Evolutionary conservation across 495 filamentous ascomycete genomes (phyloP).

Genomic region (Endocarpon pusillum): DNA sequence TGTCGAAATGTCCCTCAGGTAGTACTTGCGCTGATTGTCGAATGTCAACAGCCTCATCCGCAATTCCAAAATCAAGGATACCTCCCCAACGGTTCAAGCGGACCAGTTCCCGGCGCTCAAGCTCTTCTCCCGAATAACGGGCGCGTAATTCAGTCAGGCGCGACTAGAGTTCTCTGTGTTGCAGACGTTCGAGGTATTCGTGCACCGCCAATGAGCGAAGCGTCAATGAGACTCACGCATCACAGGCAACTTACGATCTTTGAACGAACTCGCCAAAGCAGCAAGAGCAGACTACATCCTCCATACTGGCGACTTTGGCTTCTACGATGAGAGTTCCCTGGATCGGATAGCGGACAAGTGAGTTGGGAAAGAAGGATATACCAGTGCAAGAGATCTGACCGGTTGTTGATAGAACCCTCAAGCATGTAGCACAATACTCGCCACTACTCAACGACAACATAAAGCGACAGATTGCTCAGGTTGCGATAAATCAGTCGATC

Average conservation of each 20-base stretch:
- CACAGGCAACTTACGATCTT: slow-evolving; percentile 78
- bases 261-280: slow-evolving; percentile 89
- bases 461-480: slow-evolving; percentile 68
- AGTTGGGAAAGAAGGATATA: slow-evolving; percentile 19
- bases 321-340: slow-evolving; percentile 91
- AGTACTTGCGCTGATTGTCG: neutral
- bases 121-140: slow-evolving; percentile 49
- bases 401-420: slow-evolving; percentile 54
- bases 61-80: slow-evolving; percentile 25
- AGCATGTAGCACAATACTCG: slow-evolving; percentile 97
- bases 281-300: slow-evolving; percentile 92
- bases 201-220: too few species aligned
- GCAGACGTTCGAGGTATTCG: slow-evolving; percentile 88
- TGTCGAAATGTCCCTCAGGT: slow-evolving; percentile 7
- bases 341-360: slow-evolving; percentile 99
- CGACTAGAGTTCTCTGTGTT: slow-evolving; percentile 78
- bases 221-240: too few species aligned
- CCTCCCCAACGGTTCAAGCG: slow-evolving; percentile 31
- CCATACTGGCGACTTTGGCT: slow-evolving; percentile 97
- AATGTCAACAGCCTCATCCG: slow-evolving; percentile 10
- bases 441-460: slow-evolving; percentile 74
- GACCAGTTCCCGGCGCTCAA: slow-evolving; percentile 32
- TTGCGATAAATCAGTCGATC: slow-evolving; percentile 42
- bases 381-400: slow-evolving; percentile 6
- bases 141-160: slow-evolving; percentile 66